Evolutionary conservation across 2,329 filamentous ascomycete species (phyloP).

Genomic region (Nigrospora oryzae): DNA sequence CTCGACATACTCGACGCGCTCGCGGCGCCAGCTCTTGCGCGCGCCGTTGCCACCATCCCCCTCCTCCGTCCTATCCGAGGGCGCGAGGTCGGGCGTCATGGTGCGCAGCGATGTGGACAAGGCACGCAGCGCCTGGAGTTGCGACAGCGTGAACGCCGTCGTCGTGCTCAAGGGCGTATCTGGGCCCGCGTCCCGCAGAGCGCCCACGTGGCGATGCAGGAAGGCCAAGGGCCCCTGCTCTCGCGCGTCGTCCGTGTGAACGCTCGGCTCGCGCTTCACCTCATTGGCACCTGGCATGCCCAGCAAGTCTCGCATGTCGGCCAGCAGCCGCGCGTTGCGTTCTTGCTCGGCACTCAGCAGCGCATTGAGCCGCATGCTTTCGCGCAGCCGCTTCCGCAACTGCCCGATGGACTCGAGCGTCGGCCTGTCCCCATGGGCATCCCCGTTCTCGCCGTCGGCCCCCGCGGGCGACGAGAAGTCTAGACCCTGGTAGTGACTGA

Average conservation of each 20-base stretch:
- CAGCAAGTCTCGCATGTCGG: conserved; percentile 21
- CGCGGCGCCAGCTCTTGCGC: conserved; percentile 52
- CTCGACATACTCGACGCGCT: conserved; percentile 78
- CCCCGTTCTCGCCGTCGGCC: conserved; percentile 7
- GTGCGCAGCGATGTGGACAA: conserved; percentile 53
- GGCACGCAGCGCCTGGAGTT: conserved; percentile 69
- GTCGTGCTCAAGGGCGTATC: conserved; percentile 58
- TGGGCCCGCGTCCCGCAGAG: conserved; percentile 39
- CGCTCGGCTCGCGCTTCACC: conserved; percentile 16
- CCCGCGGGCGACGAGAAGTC: conserved; percentile 28
- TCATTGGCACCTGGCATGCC: conserved; percentile 8
- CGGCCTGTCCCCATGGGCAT: conserved; percentile 28
- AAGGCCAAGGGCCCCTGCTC: conserved; percentile 41
- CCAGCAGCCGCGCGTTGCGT: conserved; percentile 28
- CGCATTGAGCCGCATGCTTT: conserved; percentile 42
- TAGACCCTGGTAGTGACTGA: conserved; percentile 75
- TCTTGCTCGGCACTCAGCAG: conserved; percentile 46
- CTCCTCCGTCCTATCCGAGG: conserved; percentile 19
- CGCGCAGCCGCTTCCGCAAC: conserved; percentile 63
- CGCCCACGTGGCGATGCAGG: conserved; percentile 42
- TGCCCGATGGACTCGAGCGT: conserved; percentile 61
- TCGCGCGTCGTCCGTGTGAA: conserved; percentile 12
- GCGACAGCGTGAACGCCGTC: conserved; percentile 70
- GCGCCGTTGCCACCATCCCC: conserved; percentile 19
- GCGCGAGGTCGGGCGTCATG: conserved; percentile 54